Evolutionary conservation across 2,329 filamentous ascomycete species (phyloP), one percentile per base, ranked within the genome.

Genomic region (Aspergillus texensis): DNA sequence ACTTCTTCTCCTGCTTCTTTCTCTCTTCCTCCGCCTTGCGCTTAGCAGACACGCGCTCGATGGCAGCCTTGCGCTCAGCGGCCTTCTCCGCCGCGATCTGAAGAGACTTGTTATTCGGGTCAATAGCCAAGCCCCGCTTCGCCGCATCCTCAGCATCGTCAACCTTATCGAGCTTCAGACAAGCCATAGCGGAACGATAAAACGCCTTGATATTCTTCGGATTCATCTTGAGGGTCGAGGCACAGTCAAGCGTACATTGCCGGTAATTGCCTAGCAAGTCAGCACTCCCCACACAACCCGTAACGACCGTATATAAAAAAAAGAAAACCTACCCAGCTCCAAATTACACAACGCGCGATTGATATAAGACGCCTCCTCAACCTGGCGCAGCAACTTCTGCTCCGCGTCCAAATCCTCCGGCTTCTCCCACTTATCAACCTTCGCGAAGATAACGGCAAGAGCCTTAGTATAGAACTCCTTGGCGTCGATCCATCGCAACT

Each of bases 311-410:
- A 54, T 34, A 59, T 14, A 6, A 43, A 24, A 28, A 43, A n/a
- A 3, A 21, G 21, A 34, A 36, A 39, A 77, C 81, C 67, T 84
- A 89, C 88, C 87, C 68, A 97, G 84, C 77, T 93, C 90, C 65
- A 99, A 84, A 77, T 98, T 91, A 79, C 93, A 96, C 32, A 96
- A 88, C 0, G 94, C 94, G 65, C 95, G 89, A 79, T 99, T 99
- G 66, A 91, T 87, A 77, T 94, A 89, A 65, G 93, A 89, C 1
- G 88, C 85, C 79, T 96, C 93, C 62, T 94, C 86, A 57, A 91
- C 82, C 61, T 83, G 80, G 53, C 81, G 83, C 78, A 94, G 87
- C 70, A 86, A 81, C 62, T 81, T 83, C 69, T 89, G 85, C 46
- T 88, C 89, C 58, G 87, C 85, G 58, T 84, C 80, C 11, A 72